Conservation (phyloP, 2,329 filamentous ascomycete genomes). For the Aspergillus spinulosporus region DNA sequence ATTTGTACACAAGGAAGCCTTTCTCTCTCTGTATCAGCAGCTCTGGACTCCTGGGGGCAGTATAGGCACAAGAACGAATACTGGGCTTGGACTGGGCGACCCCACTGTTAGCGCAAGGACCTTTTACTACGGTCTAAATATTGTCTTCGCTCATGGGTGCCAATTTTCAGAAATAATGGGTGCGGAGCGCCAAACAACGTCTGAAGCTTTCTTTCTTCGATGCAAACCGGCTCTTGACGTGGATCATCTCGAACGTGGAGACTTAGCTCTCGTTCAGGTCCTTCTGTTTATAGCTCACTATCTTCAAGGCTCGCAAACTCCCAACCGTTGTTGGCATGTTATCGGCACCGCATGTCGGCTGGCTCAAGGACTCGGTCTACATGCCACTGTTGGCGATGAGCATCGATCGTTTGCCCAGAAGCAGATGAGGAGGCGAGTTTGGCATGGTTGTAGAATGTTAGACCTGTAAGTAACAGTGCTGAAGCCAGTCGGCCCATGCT, state of each 20-base stretch:
- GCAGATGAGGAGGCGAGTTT: slow-evolving; percentile 38
- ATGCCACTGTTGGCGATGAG: slow-evolving; percentile 24
- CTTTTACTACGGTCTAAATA: slow-evolving; percentile 46
- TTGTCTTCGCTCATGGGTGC: slow-evolving; percentile 45
- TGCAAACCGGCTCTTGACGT: slow-evolving; percentile 36
- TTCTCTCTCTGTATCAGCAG: slow-evolving; percentile 40
- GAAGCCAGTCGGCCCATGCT: background rate
- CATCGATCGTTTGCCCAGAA: slow-evolving; percentile 26
- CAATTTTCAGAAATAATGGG: slow-evolving; percentile 38
- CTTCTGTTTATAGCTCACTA: slow-evolving; percentile 43
- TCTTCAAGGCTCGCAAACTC: slow-evolving; percentile 44
- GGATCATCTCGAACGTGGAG: slow-evolving; percentile 39
- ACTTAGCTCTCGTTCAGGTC: slow-evolving; percentile 43
- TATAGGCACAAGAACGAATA: background rate
- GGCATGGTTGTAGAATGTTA: slow-evolving; percentile 43
- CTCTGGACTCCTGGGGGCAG: slow-evolving; percentile 32
- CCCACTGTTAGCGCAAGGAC: slow-evolving; percentile 34
- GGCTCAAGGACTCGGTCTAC: slow-evolving; percentile 45
- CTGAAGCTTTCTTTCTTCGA: slow-evolving; percentile 37
- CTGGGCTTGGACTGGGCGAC: slow-evolving; percentile 36
- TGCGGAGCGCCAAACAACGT: slow-evolving; percentile 29
- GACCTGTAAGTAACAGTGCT: slow-evolving; percentile 32
- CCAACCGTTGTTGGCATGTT: slow-evolving; percentile 46
- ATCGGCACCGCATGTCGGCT: slow-evolving; percentile 46
- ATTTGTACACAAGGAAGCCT: slow-evolving; percentile 45